These are phyloP conservation scores for Orychophragmus violaceus DNA, from an alignment of 345 rosid genomes.

Conservation along the genomic window DNA sequence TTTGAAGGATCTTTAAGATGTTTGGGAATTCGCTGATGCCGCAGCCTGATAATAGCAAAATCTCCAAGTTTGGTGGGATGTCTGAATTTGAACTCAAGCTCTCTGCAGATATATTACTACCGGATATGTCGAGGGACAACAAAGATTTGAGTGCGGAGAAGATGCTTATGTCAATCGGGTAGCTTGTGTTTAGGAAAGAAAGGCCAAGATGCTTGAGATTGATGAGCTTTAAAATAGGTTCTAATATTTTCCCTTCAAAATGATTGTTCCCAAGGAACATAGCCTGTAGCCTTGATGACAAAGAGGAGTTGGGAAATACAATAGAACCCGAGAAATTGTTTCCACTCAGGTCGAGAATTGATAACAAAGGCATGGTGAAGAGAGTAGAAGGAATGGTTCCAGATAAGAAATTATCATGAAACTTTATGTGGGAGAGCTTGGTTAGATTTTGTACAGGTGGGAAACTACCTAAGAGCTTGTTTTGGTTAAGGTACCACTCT, in stretches of 20 bases:
- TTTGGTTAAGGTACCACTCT: no score
- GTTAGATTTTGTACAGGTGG: conserved; percentile 6
- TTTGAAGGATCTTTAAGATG: neutral
- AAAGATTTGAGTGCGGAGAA: neutral
- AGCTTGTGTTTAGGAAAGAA: neutral
- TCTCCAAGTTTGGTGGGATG: neutral
- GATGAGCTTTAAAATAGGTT: neutral
- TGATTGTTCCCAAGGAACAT: neutral
- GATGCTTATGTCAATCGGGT: neutral
- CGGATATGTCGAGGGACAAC: neutral
- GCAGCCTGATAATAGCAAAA: accelerated
- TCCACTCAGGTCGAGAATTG: no score
- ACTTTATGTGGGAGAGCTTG: accelerated
- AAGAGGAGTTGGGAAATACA: neutral
- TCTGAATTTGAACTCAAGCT: neutral
- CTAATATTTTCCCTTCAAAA: neutral
- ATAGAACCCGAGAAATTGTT: neutral
- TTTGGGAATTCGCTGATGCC: neutral
- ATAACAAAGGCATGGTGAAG: neutral
- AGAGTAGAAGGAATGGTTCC: conserved; percentile 5
- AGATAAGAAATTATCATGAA: neutral
- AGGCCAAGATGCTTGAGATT: neutral
- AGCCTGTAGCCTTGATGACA: neutral
- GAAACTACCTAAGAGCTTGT: no score
- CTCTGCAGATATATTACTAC: neutral